A percentile compares a stretch with the other conserved stretches of the same genome.
phyloP scores from a whole-genome alignment of 306 rosid genomes.

The Quercus ilex region DNA sequence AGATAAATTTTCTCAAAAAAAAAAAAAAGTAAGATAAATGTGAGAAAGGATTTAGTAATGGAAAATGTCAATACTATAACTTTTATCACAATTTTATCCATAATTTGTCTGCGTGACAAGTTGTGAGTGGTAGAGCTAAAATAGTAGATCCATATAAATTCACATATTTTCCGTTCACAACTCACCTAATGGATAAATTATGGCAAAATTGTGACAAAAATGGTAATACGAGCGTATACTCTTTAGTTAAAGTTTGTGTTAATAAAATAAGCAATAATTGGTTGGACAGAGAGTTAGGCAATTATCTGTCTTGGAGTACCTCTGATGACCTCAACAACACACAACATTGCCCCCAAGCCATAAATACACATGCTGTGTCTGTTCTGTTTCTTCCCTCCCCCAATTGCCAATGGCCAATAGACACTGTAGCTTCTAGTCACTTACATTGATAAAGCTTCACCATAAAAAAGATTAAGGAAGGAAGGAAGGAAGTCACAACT shows the following conservation, averaged over 20 bases:
- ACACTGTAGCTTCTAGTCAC: too few relatives aligned
- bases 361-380: background rate
- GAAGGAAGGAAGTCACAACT: background rate
- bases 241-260: too few relatives aligned
- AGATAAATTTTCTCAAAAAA: too few relatives aligned
- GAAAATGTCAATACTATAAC: too few relatives aligned
- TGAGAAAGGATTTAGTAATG: too few relatives aligned
- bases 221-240: accelerated
- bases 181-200: accelerated
- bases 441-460: too few relatives aligned
- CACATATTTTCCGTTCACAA: accelerated
- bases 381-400: too few relatives aligned
- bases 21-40: too few relatives aligned
- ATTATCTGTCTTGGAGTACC: background rate
- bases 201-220: accelerated
- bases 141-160: accelerated
- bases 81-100: accelerated
- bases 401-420: too few relatives aligned
- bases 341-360: background rate
- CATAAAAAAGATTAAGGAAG: too few relatives aligned
- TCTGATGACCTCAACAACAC: background rate
- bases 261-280: too few relatives aligned
- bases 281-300: background rate
- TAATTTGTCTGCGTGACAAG: accelerated
- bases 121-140: accelerated